Evolutionary conservation across 1,139 yeast genomes (phyloP).

Genomic region (Insectozyma bohioensis): DNA sequence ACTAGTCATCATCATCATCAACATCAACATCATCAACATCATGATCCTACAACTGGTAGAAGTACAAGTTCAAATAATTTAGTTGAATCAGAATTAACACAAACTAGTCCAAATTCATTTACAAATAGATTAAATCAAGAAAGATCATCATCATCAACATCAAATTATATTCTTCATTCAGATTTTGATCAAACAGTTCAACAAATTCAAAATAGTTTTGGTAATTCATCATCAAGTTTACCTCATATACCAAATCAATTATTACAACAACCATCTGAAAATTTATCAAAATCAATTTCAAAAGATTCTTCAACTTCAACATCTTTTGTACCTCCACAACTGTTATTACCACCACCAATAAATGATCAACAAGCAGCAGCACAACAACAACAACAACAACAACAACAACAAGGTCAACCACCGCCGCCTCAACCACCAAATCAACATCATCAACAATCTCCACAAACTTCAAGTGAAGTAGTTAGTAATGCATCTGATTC

Average conservation of each 20-base stretch:
- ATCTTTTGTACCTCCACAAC: too few species aligned
- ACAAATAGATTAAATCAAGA: slow-evolving; percentile 7
- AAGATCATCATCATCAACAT: slow-evolving; percentile 1
- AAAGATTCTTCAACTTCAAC: slow-evolving; percentile 1
- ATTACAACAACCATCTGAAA: background rate
- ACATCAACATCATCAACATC: background rate
- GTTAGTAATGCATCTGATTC: too few species aligned
- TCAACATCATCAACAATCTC: background rate
- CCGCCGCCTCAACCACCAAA: slow-evolving; percentile 3
- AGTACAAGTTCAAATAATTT: background rate
- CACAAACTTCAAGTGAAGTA: too few species aligned
- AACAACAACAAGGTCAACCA: slow-evolving; percentile 5
- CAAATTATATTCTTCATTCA: slow-evolving; percentile 5
- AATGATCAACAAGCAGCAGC: background rate
- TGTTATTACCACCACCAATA: too few species aligned
- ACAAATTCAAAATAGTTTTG: slow-evolving; percentile 6
- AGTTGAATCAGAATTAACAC: slow-evolving; percentile 1
- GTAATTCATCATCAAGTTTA: background rate
- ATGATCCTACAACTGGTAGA: slow-evolving; percentile 1
- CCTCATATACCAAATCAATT: too few species aligned
- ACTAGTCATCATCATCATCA: background rate
- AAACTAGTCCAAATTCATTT: slow-evolving; percentile 6
- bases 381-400: slow-evolving; percentile 7
- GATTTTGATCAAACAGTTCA: slow-evolving; percentile 8
- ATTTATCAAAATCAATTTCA: background rate